These are phyloP conservation scores for Leccinellum luteum DNA, from an alignment of 768 basidiomycete genomes.

Conservation along the genomic window DNA sequence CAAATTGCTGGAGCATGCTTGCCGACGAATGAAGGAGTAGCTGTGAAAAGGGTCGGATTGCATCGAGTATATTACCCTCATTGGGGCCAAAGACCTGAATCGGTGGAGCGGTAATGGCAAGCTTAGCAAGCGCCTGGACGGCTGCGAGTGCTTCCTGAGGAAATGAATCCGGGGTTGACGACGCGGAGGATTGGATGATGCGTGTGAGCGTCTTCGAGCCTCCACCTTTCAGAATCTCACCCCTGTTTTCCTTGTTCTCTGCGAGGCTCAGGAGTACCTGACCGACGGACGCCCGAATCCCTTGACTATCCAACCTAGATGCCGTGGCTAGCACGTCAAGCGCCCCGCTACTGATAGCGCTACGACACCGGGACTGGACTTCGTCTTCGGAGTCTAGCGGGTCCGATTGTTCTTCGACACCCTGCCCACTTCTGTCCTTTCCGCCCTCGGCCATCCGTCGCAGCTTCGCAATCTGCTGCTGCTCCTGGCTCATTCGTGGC, in stretches of 20 bases:
- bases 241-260: constrained; percentile 75
- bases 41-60: constrained; percentile 75
- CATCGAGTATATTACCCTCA: constrained; percentile 71
- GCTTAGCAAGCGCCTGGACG: constrained; percentile 88
- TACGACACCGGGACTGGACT: constrained; percentile 60
- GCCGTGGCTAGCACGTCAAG: constrained; percentile 62
- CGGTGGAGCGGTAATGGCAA: constrained; percentile 90
- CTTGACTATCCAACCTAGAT: constrained; percentile 57
- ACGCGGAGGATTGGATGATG: constrained; percentile 52
- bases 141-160: constrained; percentile 43
- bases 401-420: constrained; percentile 29
- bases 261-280: constrained; percentile 67
- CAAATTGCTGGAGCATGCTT: constrained; percentile 81
- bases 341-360: constrained; percentile 59
- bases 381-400: constrained; percentile 61
- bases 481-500: constrained; percentile 73
- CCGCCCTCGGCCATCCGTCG: constrained; percentile 64
- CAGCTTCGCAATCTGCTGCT: constrained; percentile 78
- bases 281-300: constrained; percentile 57
- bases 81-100: constrained; percentile 89
- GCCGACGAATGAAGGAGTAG: constrained; percentile 69
- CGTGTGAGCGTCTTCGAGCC: constrained; percentile 64
- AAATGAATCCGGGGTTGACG: constrained; percentile 30
- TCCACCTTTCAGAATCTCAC: constrained; percentile 72
- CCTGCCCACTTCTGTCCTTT: constrained; percentile 32